phyloP scores from a whole-genome alignment of 2,329 filamentous ascomycete genomes.

The Scolecobasidium constrictum region DNA sequence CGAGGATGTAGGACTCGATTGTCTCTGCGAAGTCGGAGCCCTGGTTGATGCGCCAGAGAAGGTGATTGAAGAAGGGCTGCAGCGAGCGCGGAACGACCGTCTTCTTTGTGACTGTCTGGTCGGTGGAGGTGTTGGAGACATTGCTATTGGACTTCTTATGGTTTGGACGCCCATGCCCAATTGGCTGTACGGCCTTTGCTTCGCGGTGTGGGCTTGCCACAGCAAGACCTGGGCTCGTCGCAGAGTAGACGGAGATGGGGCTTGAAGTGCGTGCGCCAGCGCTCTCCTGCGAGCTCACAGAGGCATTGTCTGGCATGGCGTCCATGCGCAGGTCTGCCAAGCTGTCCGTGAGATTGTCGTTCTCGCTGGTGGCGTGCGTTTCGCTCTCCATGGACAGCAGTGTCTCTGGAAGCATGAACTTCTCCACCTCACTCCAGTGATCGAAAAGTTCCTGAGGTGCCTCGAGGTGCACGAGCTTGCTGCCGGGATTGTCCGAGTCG shows the following conservation, averaged over 20 bases:
- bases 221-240: slow-evolving; percentile 20
- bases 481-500: slow-evolving; percentile 20
- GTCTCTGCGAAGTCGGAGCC: slow-evolving; percentile 35
- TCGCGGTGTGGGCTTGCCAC: slow-evolving; percentile 21
- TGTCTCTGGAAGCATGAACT: slow-evolving; percentile 35
- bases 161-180: slow-evolving; percentile 14
- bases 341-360: slow-evolving; percentile 4
- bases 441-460: slow-evolving; percentile 35
- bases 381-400: slow-evolving; percentile 34
- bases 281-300: slow-evolving; percentile 34
- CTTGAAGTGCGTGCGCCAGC: slow-evolving; percentile 28
- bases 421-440: slow-evolving; percentile 40
- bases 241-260: slow-evolving; percentile 24
- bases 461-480: slow-evolving; percentile 32
- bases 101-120: slow-evolving; percentile 6
- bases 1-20: slow-evolving; percentile 39
- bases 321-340: slow-evolving; percentile 13
- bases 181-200: slow-evolving; percentile 2
- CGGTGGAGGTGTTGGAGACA: slow-evolving; percentile 13
- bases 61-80: slow-evolving; percentile 39
- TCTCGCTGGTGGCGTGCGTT: slow-evolving; percentile 12
- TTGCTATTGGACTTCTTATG: slow-evolving; percentile 7
- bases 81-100: slow-evolving; percentile 26
- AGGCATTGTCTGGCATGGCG: slow-evolving; percentile 26
- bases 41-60: slow-evolving; percentile 40